Conservation (phyloP, 2,329 filamentous ascomycete species). For the Diaporthe eres region DNA sequence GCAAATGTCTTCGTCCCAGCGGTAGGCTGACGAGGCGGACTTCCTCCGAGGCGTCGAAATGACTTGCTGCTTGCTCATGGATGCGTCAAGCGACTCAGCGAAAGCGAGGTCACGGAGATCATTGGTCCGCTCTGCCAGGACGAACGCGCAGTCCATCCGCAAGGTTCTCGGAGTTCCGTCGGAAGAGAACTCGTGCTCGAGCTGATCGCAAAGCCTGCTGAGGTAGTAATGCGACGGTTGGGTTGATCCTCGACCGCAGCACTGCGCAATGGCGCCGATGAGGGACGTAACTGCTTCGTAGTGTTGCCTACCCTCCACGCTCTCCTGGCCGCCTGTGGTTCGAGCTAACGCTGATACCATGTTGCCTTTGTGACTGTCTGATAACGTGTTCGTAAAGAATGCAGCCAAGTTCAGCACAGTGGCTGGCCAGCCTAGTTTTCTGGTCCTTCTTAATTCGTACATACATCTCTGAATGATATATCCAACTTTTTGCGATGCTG, state of each 20-base stretch:
- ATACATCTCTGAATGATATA: conserved; percentile 48
- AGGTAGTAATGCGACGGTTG: conserved; percentile 56
- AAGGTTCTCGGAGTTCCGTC: conserved; percentile 54
- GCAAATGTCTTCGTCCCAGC: conserved; percentile 56
- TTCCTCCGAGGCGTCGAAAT: conserved; percentile 19
- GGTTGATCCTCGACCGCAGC: conserved; percentile 58
- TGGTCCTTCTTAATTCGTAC: conserved; percentile 34
- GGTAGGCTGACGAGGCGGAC: conserved; percentile 43
- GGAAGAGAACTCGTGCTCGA: conserved; percentile 54
- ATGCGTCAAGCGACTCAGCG: conserved; percentile 59
- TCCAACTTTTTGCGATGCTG: conserved; percentile 41
- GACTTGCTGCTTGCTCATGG: conserved; percentile 1
- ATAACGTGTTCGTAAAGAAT: conserved; percentile 32
- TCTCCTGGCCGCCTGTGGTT: conserved; percentile 8
- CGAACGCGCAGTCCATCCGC: conserved; percentile 63
- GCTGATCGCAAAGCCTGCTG: conserved; percentile 55
- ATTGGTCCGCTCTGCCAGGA: conserved; percentile 66
- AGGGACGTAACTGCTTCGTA: conserved; percentile 56
- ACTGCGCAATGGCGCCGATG: conserved; percentile 61
- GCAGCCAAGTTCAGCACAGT: conserved; percentile 38
- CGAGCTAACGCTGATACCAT: conserved; percentile 19
- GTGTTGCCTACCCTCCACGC: conserved; percentile 42
- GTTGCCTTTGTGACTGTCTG: background rate
- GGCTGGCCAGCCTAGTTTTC: conserved; percentile 37
- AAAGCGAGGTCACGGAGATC: conserved; percentile 68